Percentiles rank a stretch among this genome's conserved stretches.
phyloP scores from a whole-genome alignment of 345 rosid genomes.

The Eucalyptus cloeziana region DNA sequence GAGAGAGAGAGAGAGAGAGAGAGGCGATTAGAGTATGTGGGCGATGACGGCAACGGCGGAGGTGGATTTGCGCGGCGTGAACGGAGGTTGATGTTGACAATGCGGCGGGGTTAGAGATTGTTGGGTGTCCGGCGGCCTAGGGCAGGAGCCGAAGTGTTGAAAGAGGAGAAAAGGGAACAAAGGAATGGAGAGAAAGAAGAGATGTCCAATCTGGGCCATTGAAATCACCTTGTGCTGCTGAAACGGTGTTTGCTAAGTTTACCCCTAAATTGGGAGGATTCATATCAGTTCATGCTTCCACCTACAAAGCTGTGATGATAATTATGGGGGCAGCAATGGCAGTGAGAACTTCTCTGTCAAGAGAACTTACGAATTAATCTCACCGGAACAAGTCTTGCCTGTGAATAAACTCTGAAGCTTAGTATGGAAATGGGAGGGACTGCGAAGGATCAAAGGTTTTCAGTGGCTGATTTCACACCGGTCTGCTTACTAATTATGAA shows the following conservation, averaged over 20 bases:
- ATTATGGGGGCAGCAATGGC: neutral
- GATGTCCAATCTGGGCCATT: neutral
- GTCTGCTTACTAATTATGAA: neutral
- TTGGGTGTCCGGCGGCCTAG: neutral
- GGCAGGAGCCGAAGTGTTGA: neutral
- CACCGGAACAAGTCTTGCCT: neutral
- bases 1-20: no score
- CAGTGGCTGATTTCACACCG: neutral
- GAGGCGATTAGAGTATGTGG: no score
- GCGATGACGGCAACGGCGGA: neutral
- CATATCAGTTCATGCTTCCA: neutral
- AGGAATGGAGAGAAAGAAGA: neutral
- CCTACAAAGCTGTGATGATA: neutral
- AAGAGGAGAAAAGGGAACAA: neutral
- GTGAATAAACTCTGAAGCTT: neutral
- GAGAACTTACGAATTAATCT: neutral
- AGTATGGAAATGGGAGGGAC: neutral
- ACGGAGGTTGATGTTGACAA: neutral
- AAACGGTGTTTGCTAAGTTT: neutral
- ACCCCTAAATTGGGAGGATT: neutral
- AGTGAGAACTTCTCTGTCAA: neutral
- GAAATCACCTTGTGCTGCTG: neutral
- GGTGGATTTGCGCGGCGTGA: neutral
- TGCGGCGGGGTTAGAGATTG: neutral
- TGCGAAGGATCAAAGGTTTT: neutral